phyloP scores from a whole-genome alignment of 2,329 filamentous ascomycete species.

The Thielaviopsis populi region DNA sequence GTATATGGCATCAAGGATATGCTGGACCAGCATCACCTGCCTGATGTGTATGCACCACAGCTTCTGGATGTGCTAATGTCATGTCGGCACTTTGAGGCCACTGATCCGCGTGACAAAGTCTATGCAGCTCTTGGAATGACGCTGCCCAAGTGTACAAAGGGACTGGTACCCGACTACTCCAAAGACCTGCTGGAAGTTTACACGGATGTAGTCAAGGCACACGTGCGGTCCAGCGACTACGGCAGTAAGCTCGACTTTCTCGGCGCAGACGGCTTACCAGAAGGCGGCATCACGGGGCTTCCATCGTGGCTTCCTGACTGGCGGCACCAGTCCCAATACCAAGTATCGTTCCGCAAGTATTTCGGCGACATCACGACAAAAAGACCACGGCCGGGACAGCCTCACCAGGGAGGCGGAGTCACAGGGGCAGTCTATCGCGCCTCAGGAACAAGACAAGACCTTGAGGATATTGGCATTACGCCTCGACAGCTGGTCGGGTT shows the following conservation, averaged over 20 bases:
- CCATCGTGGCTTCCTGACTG: slow-evolving; percentile 19
- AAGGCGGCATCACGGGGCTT: slow-evolving; percentile 18
- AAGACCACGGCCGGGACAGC: slow-evolving; percentile 7
- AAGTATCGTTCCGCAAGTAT: slow-evolving; percentile 17
- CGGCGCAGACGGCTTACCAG: slow-evolving; percentile 18
- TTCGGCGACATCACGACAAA: slow-evolving; percentile 15
- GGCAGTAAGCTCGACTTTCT: slow-evolving; percentile 17
- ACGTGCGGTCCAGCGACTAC: slow-evolving; percentile 16
- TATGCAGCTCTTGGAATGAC: slow-evolving; percentile 21
- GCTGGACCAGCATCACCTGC: slow-evolving; percentile 9
- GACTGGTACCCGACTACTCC: slow-evolving; percentile 19
- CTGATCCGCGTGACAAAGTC: slow-evolving; percentile 21
- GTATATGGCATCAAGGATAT: slow-evolving; percentile 17
- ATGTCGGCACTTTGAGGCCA: slow-evolving; percentile 17
- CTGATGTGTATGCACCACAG: slow-evolving; percentile 7
- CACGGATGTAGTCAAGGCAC: slow-evolving; percentile 18
- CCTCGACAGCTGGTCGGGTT: slow-evolving; percentile 13
- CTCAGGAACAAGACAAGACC: slow-evolving; percentile 15
- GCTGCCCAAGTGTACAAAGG: slow-evolving; percentile 19
- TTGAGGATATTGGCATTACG: slow-evolving; percentile 12
- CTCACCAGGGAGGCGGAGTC: background rate
- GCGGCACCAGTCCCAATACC: slow-evolving; percentile 17
- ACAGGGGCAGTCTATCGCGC: slow-evolving; percentile 14
- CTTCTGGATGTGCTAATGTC: slow-evolving; percentile 16
- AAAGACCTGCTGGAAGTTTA: slow-evolving; percentile 21